Conservation (phyloP, 1,284 basidiomycete species). For the Tilletiopsis washingtonensis region DNA sequence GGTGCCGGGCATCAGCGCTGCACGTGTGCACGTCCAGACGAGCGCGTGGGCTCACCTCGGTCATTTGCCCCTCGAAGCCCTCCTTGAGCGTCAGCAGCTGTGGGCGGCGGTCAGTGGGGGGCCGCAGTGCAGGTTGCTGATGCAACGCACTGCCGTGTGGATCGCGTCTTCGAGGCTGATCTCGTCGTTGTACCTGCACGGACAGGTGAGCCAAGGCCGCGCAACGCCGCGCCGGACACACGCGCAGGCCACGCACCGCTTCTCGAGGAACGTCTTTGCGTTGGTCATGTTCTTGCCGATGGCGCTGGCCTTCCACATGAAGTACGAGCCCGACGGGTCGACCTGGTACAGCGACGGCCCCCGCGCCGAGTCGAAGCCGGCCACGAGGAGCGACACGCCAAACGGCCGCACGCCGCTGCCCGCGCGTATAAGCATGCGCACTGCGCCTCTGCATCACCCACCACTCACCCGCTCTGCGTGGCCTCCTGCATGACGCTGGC, state of each 20-base stretch:
- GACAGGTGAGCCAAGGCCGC: no score
- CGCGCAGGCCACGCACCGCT: no score
- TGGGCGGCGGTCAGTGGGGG: no score
- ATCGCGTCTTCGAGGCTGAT: conserved; percentile 98
- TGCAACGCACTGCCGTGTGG: conserved; percentile 97
- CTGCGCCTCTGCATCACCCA: background rate
- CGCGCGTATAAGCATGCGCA: background rate
- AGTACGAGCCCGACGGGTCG: conserved; percentile 86
- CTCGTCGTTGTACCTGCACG: conserved; percentile 99
- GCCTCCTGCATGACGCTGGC: conserved; percentile 98
- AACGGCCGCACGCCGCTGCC: conserved; percentile 91
- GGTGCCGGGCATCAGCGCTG: no score
- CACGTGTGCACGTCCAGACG: no score
- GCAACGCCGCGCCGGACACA: no score
- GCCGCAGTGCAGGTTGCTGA: no score
- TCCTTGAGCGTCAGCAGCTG: conserved; percentile 96
- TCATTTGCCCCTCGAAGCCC: conserved; percentile 99
- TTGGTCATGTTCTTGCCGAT: conserved; percentile 99
- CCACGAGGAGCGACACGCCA: conserved; percentile 90
- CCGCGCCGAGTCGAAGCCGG: conserved; percentile 85
- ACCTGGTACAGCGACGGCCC: conserved; percentile 95
- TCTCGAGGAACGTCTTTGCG: conserved; percentile 97
- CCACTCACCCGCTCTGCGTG: conserved; percentile 85
- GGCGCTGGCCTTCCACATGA: conserved; percentile 98
- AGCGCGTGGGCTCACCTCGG: no score